Percentiles rank a stretch among this genome's conserved stretches.
These are phyloP conservation scores for Wallacemonas collosoma DNA, from an alignment of 208 protist genomes.

Conservation along the genomic window DNA sequence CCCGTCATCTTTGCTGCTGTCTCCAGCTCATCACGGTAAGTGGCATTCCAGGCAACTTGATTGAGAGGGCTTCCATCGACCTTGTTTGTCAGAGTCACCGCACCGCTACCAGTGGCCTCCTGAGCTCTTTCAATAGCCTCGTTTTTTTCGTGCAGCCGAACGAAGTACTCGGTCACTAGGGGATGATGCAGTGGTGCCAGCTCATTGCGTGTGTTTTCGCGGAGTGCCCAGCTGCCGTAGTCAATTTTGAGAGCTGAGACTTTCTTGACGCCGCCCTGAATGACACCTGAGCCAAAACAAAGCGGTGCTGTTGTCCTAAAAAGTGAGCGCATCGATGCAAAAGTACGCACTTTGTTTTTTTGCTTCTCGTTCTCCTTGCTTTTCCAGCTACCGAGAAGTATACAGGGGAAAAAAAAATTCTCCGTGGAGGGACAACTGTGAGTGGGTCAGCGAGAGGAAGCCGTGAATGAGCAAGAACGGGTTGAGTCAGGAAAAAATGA, in stretches of 20 bases:
- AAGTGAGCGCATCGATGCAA: constrained; percentile 14
- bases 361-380: background rate
- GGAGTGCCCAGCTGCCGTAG: constrained; percentile 70
- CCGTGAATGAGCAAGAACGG: background rate
- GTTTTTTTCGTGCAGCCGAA: constrained; percentile 72
- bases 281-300: constrained; percentile 78
- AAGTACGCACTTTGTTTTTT: background rate
- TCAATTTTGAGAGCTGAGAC: constrained; percentile 38
- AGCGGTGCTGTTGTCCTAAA: constrained; percentile 27
- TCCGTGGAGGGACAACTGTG: background rate
- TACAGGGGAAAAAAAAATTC: too few species aligned
- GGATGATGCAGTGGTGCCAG: constrained; percentile 71
- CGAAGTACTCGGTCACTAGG: constrained; percentile 82
- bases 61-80: constrained; percentile 59
- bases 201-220: constrained; percentile 43
- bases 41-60: constrained; percentile 73
- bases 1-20: constrained; percentile 46
- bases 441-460: background rate
- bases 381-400: background rate
- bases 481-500: background rate
- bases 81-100: constrained; percentile 37
- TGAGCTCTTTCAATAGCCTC: constrained; percentile 48
- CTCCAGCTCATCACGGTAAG: constrained; percentile 78
- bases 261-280: constrained; percentile 81
- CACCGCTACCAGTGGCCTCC: constrained; percentile 25